These are phyloP conservation scores for Didymella arachidicola DNA, from an alignment of 2,329 filamentous ascomycete genomes.

Conservation along the genomic window DNA sequence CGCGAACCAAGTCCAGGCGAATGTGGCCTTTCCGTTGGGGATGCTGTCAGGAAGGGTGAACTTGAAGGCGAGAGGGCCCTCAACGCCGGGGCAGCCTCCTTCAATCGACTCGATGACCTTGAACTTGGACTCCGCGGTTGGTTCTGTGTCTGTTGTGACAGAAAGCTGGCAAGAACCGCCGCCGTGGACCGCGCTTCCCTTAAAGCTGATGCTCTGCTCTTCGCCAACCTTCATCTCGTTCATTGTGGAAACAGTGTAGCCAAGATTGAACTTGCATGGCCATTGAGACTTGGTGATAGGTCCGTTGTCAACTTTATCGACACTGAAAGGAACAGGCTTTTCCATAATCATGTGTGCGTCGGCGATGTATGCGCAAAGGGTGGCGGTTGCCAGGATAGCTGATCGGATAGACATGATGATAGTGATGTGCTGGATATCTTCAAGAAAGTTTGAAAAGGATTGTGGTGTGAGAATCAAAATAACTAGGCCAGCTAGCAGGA, in stretches of 20 bases:
- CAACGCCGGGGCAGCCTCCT: slow-evolving; percentile 83
- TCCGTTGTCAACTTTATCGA: slow-evolving; percentile 62
- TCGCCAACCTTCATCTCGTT: slow-evolving; percentile 69
- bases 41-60: slow-evolving; percentile 78
- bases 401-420: slow-evolving; percentile 62
- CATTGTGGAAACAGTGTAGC: slow-evolving; percentile 43
- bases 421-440: slow-evolving; percentile 26
- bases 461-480: slow-evolving; percentile 15
- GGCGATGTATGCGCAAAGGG: slow-evolving; percentile 48
- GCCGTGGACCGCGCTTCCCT: slow-evolving; percentile 79
- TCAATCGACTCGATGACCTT: slow-evolving; percentile 90
- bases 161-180: slow-evolving; percentile 91
- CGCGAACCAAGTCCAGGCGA: slow-evolving; percentile 96
- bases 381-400: slow-evolving; percentile 57
- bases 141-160: slow-evolving; percentile 71
- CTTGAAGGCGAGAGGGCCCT: too few species aligned
- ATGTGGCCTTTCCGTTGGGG: slow-evolving; percentile 75
- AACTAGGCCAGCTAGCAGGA: slow-evolving; percentile 23
- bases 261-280: slow-evolving; percentile 67
- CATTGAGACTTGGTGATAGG: slow-evolving; percentile 73
- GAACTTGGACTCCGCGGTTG: slow-evolving; percentile 67
- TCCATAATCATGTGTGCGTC: slow-evolving; percentile 80
- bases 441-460: slow-evolving; percentile 28
- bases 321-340: slow-evolving; percentile 69
- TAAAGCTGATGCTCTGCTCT: slow-evolving; percentile 68